A percentile compares a stretch with the other conserved stretches of the same genome.
These are phyloP conservation scores for Pichia manshurica DNA, from an alignment of 805 yeast genomes.

Conservation along the genomic window DNA sequence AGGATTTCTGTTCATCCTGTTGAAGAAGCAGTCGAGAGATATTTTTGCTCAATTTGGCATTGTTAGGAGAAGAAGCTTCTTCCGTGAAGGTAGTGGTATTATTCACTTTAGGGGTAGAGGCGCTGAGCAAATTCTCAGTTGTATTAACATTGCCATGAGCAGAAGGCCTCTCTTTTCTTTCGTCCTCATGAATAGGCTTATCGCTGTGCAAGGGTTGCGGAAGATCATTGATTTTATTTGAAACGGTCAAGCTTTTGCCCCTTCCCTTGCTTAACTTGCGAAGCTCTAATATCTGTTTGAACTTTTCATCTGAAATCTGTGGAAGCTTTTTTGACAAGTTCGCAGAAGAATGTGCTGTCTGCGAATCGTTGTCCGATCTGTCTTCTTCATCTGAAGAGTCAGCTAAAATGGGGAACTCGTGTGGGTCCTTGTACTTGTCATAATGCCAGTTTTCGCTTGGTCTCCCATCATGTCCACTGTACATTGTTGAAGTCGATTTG, in stretches of 20 bases:
- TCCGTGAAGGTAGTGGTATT: not conserved
- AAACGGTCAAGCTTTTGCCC: not conserved
- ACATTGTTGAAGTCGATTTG: too few species aligned
- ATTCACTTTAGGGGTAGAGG: slow-evolving; percentile 9
- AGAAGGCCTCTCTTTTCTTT: not conserved
- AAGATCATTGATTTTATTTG: slow-evolving; percentile 2
- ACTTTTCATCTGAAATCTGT: slow-evolving; percentile 7
- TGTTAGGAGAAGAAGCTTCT: not conserved
- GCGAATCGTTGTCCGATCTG: not conserved
- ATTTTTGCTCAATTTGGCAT: not conserved
- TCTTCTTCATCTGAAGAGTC: slow-evolving; percentile 9
- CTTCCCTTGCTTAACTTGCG: slow-evolving; percentile 1
- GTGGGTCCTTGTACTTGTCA: slow-evolving; percentile 11
- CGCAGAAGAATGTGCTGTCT: slow-evolving; percentile 1
- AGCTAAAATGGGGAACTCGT: slow-evolving; percentile 11
- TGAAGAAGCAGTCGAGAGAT: not conserved
- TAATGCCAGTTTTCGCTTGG: slow-evolving; percentile 12
- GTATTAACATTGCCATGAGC: not conserved
- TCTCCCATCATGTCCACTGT: not conserved
- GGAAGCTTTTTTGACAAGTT: slow-evolving; percentile 8
- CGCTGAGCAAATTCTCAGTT: not conserved
- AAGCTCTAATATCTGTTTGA: not conserved
- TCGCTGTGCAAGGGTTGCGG: not conserved
- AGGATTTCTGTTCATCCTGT: not conserved
- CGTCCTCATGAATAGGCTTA: not conserved